These are phyloP conservation scores for Podospora comata DNA, from an alignment of 495 filamentous ascomycete species.

Conservation along the genomic window DNA sequence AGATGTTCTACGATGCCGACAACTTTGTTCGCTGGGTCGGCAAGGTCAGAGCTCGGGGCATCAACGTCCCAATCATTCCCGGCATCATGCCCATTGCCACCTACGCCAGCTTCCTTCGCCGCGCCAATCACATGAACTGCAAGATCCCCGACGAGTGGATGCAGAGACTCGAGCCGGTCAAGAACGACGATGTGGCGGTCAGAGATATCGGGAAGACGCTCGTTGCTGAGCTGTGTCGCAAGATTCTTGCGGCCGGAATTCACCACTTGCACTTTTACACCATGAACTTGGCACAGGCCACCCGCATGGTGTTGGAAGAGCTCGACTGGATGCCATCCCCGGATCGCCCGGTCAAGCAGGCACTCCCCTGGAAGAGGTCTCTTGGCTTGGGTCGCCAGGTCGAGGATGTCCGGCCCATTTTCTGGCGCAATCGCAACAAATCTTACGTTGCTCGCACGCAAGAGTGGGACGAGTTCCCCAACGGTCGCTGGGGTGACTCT, in stretches of 20 bases:
- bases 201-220: constrained; percentile 84
- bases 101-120: constrained; percentile 83
- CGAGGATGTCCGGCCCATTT: constrained; percentile 97
- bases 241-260: constrained; percentile 76
- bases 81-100: constrained; percentile 99
- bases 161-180: constrained; percentile 80
- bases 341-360: constrained; percentile 71
- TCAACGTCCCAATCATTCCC: constrained; percentile 86
- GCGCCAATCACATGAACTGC: constrained; percentile 84
- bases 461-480: constrained; percentile 99
- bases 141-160: constrained; percentile 79
- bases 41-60: constrained; percentile 78
- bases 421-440: constrained; percentile 96
- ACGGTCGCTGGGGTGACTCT: constrained; percentile 98
- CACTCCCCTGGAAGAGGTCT: constrained; percentile 92
- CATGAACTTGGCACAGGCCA: constrained; percentile 97
- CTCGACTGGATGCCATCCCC: constrained; percentile 73
- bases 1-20: constrained; percentile 99
- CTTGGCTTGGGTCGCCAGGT: constrained; percentile 80
- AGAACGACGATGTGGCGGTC: constrained; percentile 93
- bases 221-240: constrained; percentile 88
- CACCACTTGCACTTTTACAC: constrained; percentile 97
- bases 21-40: constrained; percentile 88
- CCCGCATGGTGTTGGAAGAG: constrained; percentile 89
- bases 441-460: constrained; percentile 94